Conservation (phyloP, 2,329 filamentous ascomycete genomes). For the Myriosclerotinia duriaeana region DNA sequence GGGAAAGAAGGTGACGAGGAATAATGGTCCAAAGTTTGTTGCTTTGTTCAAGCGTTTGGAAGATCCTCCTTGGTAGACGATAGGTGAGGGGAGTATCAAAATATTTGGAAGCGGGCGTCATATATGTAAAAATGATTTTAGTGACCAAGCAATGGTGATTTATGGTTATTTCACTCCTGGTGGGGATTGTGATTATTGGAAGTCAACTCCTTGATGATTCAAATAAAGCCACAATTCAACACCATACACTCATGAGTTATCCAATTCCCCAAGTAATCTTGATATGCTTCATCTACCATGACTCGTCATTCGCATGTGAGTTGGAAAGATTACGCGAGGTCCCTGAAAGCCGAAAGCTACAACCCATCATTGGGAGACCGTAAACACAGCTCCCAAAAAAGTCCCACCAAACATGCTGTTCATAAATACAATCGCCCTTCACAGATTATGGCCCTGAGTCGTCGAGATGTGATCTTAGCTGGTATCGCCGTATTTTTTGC, state of each 20-base stretch:
- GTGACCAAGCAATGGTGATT: neutral
- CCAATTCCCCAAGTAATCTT: neutral
- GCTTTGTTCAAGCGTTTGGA: conserved; percentile 80
- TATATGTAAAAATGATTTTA: neutral
- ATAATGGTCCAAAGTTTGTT: conserved; percentile 87
- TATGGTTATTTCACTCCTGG: neutral
- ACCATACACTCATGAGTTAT: neutral
- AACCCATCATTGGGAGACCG: conserved; percentile 23
- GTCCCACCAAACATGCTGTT: conserved; percentile 37
- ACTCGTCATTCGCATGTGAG: conserved; percentile 16
- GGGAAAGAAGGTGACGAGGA: conserved; percentile 92
- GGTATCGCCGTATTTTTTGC: conserved; percentile 72
- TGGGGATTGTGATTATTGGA: neutral
- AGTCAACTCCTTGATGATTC: neutral
- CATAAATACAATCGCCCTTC: conserved; percentile 34
- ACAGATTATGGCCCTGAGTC: conserved; percentile 65
- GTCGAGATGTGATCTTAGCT: conserved; percentile 69
- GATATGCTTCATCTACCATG: neutral
- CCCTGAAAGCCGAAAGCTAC: conserved; percentile 23
- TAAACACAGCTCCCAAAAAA: conserved; percentile 26
- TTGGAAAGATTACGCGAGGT: conserved; percentile 30
- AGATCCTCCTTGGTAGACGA: conserved; percentile 50
- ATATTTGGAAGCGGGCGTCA: neutral
- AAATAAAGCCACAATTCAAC: neutral
- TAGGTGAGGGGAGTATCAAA: too few species aligned